phyloP scores from a whole-genome alignment of 306 rosid species.

The Erythrophleum fordii region DNA sequence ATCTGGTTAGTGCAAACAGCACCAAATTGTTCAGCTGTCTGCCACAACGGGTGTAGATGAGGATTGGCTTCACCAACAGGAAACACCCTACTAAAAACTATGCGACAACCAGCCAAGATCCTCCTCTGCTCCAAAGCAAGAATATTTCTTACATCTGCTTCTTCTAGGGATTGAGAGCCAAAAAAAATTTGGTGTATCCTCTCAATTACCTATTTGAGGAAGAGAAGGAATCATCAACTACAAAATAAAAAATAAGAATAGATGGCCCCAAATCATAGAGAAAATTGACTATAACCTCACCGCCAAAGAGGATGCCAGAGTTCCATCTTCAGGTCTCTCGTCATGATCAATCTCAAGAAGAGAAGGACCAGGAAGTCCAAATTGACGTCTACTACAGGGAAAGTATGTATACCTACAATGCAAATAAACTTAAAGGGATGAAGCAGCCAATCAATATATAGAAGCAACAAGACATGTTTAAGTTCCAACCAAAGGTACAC shows the following conservation, averaged over 20 bases:
- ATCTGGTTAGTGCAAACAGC: conserved; percentile 85
- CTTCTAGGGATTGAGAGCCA: conserved; percentile 73
- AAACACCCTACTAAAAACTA: conserved; percentile 94
- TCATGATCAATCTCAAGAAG: conserved; percentile 95
- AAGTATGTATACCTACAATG: conserved; percentile 86
- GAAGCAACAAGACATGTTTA: background rate
- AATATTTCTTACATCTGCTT: conserved; percentile 92
- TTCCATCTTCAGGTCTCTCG: conserved; percentile 94
- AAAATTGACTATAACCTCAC: conserved; percentile 51
- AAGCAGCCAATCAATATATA: conserved; percentile 31
- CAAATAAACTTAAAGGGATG: conserved; percentile 36
- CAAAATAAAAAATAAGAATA: background rate
- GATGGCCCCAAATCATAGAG: conserved; percentile 10
- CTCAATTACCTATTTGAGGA: conserved; percentile 75
- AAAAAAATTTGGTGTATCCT: conserved; percentile 83
- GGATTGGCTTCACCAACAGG: conserved; percentile 92
- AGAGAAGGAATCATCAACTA: conserved; percentile 38
- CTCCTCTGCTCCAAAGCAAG: conserved; percentile 84
- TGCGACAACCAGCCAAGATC: conserved; percentile 85
- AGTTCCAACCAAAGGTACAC: conserved; percentile 32
- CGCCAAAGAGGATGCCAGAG: conserved; percentile 86
- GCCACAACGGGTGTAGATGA: conserved; percentile 94
- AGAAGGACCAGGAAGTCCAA: conserved; percentile 94
- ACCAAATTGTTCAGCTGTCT: conserved; percentile 97
- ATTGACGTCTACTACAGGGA: conserved; percentile 98